Percentiles rank a stretch among this genome's conserved stretches.
Evolutionary conservation across 129 eudicot species (phyloP).

Genomic region (Ambrosia artemisiifolia): DNA sequence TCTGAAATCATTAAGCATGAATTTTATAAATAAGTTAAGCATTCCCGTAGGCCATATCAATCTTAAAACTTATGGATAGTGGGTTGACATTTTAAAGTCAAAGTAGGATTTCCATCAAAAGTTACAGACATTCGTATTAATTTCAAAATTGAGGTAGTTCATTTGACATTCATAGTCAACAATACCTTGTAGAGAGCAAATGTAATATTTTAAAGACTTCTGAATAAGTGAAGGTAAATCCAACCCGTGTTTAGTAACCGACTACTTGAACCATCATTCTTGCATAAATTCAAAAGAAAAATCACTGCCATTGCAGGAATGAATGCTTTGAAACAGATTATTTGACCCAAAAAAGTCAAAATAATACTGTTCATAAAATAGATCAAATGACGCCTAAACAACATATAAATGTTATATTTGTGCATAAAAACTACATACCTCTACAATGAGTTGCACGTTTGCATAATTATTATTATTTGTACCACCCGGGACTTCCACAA

Average conservation of each 20-base stretch:
- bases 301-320: not conserved
- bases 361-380: not conserved
- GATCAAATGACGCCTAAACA: not conserved
- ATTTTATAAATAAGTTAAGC: not conserved
- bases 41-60: not conserved
- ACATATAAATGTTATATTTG: not conserved
- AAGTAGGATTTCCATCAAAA: not conserved
- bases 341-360: not conserved
- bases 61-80: not conserved
- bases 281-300: not conserved
- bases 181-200: not conserved
- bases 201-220: not conserved
- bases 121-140: not conserved
- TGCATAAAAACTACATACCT: conserved; percentile 47
- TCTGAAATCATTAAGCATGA: conserved; percentile 36
- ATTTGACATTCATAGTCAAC: not conserved
- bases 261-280: not conserved
- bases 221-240: not conserved
- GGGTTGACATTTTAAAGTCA: too few species aligned
- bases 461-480: conserved; percentile 96
- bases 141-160: not conserved
- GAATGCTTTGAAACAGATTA: not conserved
- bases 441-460: conserved; percentile 96
- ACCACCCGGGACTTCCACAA: conserved; percentile 99
- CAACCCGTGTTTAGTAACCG: not conserved